These are phyloP conservation scores for Moesziomyces sp. DNA, from an alignment of 1,284 basidiomycete species.

Conservation along the genomic window DNA sequence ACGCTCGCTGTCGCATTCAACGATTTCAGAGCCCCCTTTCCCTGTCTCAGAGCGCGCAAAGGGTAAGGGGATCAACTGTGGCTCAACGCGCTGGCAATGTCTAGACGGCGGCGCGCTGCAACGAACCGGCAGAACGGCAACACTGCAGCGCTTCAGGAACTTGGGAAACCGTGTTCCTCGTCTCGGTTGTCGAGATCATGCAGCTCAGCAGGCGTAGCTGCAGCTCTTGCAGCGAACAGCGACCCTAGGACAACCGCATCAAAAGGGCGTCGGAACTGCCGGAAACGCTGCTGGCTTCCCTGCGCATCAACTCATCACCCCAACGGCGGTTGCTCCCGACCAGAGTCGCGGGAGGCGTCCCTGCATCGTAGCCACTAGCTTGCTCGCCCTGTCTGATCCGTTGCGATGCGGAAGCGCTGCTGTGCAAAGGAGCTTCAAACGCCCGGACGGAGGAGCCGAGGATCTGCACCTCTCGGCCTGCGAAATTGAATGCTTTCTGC, in stretches of 20 bases:
- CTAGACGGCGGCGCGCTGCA: background rate
- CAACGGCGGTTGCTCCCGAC: no score
- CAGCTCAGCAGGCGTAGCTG: background rate
- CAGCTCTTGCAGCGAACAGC: conserved; percentile 1
- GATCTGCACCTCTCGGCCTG: background rate
- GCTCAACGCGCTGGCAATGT: background rate
- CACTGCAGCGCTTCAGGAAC: conserved; percentile 3
- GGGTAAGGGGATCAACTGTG: background rate
- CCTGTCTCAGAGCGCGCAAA: no score
- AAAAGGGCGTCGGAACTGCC: background rate
- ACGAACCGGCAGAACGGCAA: background rate
- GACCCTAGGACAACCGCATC: background rate
- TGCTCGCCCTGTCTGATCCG: no score
- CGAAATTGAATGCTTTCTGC: background rate
- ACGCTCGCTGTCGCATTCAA: no score
- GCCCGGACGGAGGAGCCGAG: background rate
- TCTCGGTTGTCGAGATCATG: background rate
- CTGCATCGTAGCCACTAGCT: background rate
- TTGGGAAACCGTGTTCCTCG: background rate
- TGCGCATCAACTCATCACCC: no score
- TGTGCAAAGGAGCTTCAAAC: background rate
- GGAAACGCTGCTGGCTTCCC: conserved; percentile 5
- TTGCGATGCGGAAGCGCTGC: no score
- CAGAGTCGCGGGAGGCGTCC: background rate
- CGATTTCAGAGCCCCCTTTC: no score